A percentile compares a stretch with the other conserved stretches of the same genome.
phyloP scores from a whole-genome alignment of 2,329 filamentous ascomycete species.

The Amphichorda felina region DNA sequence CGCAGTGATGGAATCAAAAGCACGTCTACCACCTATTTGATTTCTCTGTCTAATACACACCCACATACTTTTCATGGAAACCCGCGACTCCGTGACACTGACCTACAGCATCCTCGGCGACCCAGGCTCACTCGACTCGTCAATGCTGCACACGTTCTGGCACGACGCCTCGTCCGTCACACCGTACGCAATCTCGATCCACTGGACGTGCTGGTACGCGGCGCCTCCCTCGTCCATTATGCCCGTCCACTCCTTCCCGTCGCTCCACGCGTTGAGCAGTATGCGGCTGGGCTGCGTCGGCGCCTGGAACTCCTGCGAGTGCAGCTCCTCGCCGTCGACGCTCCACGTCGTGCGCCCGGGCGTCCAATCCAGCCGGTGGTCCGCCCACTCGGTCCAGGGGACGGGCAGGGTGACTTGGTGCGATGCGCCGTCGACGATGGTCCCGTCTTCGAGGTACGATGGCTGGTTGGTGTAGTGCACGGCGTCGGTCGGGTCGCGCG shows the following conservation, averaged over 20 bases:
- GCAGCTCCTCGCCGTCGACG: constrained; percentile 33
- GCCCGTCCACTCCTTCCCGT: constrained; percentile 44
- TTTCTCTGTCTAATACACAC: too few species aligned
- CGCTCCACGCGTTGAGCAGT: constrained; percentile 47
- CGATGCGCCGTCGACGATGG: constrained; percentile 26
- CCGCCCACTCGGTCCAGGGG: constrained; percentile 40
- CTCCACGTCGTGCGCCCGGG: constrained; percentile 40
- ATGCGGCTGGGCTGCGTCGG: constrained; percentile 36
- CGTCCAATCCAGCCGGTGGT: constrained; percentile 48
- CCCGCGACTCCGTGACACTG: too few species aligned
- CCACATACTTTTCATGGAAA: too few species aligned
- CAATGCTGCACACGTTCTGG: constrained; percentile 24
- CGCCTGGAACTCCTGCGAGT: constrained; percentile 39
- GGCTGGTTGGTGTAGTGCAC: constrained; percentile 51
- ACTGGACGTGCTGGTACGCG: constrained; percentile 45
- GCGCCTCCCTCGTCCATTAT: constrained; percentile 34
- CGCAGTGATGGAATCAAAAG: too few species aligned
- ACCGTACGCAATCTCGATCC: constrained; percentile 46
- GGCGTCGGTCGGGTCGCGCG: constrained; percentile 23
- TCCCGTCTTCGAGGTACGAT: constrained; percentile 29
- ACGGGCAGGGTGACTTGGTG: constrained; percentile 28
- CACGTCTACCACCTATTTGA: too few species aligned
- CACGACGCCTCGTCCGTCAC: constrained; percentile 16
- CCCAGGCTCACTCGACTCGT: constrained; percentile 8
- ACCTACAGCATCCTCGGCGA: too few species aligned